phyloP scores from a whole-genome alignment of 2,329 filamentous ascomycete species.

The Escovopsis weberi region DNA sequence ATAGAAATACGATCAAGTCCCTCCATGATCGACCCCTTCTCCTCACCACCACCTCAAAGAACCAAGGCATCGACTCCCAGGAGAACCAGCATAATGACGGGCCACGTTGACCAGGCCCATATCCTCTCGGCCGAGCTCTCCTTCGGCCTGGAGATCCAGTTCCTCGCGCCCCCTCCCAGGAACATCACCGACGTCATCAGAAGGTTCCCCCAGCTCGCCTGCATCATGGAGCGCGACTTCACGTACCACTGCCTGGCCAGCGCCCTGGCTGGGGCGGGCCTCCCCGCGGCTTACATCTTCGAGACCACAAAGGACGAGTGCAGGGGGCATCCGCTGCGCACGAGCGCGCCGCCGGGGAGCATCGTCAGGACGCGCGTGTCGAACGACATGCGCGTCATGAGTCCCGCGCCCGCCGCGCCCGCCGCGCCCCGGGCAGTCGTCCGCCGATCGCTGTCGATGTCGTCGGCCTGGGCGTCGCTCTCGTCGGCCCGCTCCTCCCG shows the following conservation, averaged over 20 bases:
- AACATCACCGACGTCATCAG: background rate
- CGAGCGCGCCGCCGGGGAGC: background rate
- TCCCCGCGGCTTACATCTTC: conserved; percentile 5
- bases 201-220: background rate
- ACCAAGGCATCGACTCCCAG: too few species aligned
- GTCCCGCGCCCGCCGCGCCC: too few species aligned
- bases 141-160: conserved; percentile 9
- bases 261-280: conserved; percentile 1
- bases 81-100: too few species aligned
- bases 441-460: too few species aligned
- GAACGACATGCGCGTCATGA: conserved; percentile 4
- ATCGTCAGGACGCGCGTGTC: conserved; percentile 3
- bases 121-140: conserved; percentile 1
- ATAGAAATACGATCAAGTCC: too few species aligned
- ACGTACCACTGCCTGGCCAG: conserved; percentile 2
- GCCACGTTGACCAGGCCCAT: background rate
- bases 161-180: conserved; percentile 1
- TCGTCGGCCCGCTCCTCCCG: background rate
- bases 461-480: too few species aligned
- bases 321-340: background rate
- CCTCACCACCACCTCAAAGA: too few species aligned
- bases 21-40: too few species aligned
- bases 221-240: background rate
- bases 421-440: too few species aligned
- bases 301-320: background rate